Percentiles rank a stretch among this genome's conserved stretches.
Evolutionary conservation across 352 stramenopile species (phyloP).

Genomic region (Pseudoperonospora humuli): DNA sequence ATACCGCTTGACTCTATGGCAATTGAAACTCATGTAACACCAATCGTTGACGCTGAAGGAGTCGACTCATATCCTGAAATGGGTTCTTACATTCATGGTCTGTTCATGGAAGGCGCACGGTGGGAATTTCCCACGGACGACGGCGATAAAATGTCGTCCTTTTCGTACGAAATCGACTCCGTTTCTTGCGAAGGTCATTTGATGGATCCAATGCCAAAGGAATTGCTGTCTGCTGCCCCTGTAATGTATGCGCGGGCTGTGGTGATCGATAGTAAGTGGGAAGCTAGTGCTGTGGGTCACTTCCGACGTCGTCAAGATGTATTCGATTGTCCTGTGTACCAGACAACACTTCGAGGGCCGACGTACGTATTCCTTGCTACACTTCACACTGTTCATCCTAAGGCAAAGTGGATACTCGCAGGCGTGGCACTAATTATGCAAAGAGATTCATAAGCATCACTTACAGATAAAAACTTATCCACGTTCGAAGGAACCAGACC

Average conservation of each 20-base stretch:
- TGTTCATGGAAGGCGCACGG: conserved; percentile 92
- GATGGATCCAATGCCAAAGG: conserved; percentile 88
- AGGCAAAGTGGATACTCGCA: conserved; percentile 90
- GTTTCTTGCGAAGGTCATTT: conserved; percentile 84
- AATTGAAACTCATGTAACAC: conserved; percentile 92
- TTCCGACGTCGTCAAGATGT: conserved; percentile 82
- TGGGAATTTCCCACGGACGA: conserved; percentile 76
- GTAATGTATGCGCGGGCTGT: conserved; percentile 94
- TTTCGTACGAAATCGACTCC: conserved; percentile 76
- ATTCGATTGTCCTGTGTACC: conserved; percentile 95
- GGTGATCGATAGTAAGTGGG: conserved; percentile 85
- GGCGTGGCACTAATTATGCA: conserved; percentile 92
- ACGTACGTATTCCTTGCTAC: conserved; percentile 96
- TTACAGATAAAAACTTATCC: conserved; percentile 3
- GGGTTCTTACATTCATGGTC: conserved; percentile 90
- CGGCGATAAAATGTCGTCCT: conserved; percentile 73
- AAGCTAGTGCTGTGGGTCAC: conserved; percentile 92
- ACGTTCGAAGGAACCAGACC: not conserved
- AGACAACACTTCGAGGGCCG: conserved; percentile 91
- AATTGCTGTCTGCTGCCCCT: conserved; percentile 81
- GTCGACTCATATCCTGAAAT: conserved; percentile 67
- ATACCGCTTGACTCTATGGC: conserved; percentile 90
- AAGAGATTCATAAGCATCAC: conserved; percentile 66
- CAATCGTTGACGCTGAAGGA: conserved; percentile 42
- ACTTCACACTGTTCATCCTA: conserved; percentile 73